A percentile compares a stretch with the other conserved stretches of the same genome.
phyloP scores from a whole-genome alignment of 192 early-diverging fungal genomes.

The Entomortierella chlamydospora region DNA sequence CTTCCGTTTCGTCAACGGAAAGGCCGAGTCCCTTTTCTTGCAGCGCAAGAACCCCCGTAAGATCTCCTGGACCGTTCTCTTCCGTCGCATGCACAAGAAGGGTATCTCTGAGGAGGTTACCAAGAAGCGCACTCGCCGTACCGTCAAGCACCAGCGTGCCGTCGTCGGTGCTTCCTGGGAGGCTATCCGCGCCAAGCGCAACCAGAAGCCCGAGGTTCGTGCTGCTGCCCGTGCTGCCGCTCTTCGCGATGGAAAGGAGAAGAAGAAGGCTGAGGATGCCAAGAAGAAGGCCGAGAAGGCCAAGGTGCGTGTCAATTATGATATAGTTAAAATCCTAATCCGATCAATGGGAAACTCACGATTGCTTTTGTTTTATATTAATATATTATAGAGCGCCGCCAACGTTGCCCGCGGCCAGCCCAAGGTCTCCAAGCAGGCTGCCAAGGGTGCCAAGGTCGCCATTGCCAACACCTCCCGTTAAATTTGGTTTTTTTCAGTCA shows the following conservation, averaged over 20 bases:
- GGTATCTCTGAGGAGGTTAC: constrained; percentile 94
- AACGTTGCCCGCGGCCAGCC: constrained; percentile 58
- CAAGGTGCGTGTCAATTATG: constrained; percentile 59
- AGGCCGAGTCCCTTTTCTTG: constrained; percentile 97
- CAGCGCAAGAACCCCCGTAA: constrained; percentile 98
- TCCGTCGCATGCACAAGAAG: constrained; percentile 99
- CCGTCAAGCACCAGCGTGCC: constrained; percentile 96
- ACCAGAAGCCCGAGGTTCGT: constrained; percentile 96
- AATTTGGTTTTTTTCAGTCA: constrained; percentile 47
- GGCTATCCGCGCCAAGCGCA: constrained; percentile 96
- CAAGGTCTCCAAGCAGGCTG: constrained; percentile 86
- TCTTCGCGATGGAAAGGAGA: constrained; percentile 88
- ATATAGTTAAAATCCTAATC: neutral
- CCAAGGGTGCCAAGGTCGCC: constrained; percentile 84
- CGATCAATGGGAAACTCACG: too few species aligned
- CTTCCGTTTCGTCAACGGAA: constrained; percentile 98
- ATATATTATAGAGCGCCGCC: constrained; percentile 53
- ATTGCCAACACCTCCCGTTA: constrained; percentile 87
- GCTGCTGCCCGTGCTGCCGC: constrained; percentile 90
- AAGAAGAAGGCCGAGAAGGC: constrained; percentile 92
- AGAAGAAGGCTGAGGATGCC: constrained; percentile 88
- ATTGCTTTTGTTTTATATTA: constrained; percentile 7
- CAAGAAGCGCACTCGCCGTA: constrained; percentile 96
- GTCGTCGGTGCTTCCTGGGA: constrained; percentile 96
- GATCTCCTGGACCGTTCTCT: constrained; percentile 96